Base-by-base conservation (phyloP, 2,329 filamentous ascomycete species). In the Aspergillus pseudotamarii region DNA sequence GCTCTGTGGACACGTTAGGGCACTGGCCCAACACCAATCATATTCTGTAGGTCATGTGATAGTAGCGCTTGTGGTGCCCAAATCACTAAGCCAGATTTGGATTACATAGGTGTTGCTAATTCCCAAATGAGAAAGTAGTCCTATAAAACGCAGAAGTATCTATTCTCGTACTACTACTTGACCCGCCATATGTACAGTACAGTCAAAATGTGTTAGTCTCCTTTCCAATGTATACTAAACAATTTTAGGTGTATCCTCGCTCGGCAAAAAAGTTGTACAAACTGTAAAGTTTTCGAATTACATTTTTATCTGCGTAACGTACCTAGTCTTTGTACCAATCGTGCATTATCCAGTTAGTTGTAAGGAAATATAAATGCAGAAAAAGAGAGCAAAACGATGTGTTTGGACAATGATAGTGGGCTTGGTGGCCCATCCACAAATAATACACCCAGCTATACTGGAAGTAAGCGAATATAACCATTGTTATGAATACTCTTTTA, bases 1-100 rank as follows among this genome's bases (percentile, higher is more conserved):
- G 74, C 72, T 69, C 65, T 76, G 74, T 78, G 76, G 74, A 76
- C 72, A 71, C 72, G 64, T 76, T 76, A 77, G 74, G 77, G 77
- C 75, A 78, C 48, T 32, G 48, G 73, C 53, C 41, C 34, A 16
- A 14, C 51, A 32, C 74, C 73, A 74, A 76, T 76, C 34, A 68
- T 19, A 28, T 2, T 0, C 0, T 0, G 0, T 0, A 0, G 0
- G 19, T 75, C 74, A 78, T 65, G 73, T 76, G 75, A 73, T 46
- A 4, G 0, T 1, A 2, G 9, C 26, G 23, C 45, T 38, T 53
- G 14, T 19, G 14, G 36, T 6, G 56, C 45, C 28, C 30, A 48
- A 5, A 3, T 12, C 21, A 9, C 53, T 69, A 67, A 51, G 9
- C 66, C 59, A 11, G 8, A 12, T 46, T 11, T 0, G 58, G 64